Base-by-base conservation (phyloP, 2,329 filamentous ascomycete species). In the Samsoniella hepiali region DNA sequence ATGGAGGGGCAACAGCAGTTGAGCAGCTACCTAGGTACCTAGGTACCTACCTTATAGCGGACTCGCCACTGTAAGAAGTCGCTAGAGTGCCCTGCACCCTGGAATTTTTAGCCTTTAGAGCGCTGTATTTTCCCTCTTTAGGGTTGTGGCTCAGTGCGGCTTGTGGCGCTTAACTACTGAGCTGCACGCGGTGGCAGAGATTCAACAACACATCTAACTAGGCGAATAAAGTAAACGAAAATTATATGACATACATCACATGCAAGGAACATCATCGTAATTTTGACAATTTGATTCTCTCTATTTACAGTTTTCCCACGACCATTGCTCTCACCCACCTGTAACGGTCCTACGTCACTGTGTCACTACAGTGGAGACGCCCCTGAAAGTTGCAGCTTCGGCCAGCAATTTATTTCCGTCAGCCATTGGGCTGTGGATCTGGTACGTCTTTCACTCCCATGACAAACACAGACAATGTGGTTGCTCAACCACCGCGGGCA, bases 401-500 rank as follows among this genome's bases (percentile, higher is more conserved):
- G 53, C 22, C 22, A 42, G n/a, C 2, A 22, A 38, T 31, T 45
- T 34, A 57, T 57, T 44, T 57, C 40, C 54, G 54, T 45, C 13
- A 51, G 29, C 11, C n/a, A 22, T 32, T 32, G 29, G 31, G 3
- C 4, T 2, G 38, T 9, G 22, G n/a, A 42, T 22, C 9, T 29
- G 53, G 34, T 44, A 58, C 56, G 27, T 17, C 31, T 8, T 36
- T 45, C 50, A 31, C 17, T 13, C n/a, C 50, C 13, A 13, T 4
- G 9, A 53, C 50, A n/a, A 53, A 47, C 17, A 13, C 1, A 17
- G 29, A 29, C 5, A 32, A 0, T 15, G 5, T 31, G 8, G 5
- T 13, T 2, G 22, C 57, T 32, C n/a, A 63, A 32, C 36, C 13
- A n/a, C 62, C 62, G 11, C 49, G 62, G 15, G 70, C 71, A 63